A percentile compares a stretch with the other conserved stretches of the same genome.
phyloP scores from a whole-genome alignment of 2,329 filamentous ascomycete genomes.

The Colletotrichum filicis region DNA sequence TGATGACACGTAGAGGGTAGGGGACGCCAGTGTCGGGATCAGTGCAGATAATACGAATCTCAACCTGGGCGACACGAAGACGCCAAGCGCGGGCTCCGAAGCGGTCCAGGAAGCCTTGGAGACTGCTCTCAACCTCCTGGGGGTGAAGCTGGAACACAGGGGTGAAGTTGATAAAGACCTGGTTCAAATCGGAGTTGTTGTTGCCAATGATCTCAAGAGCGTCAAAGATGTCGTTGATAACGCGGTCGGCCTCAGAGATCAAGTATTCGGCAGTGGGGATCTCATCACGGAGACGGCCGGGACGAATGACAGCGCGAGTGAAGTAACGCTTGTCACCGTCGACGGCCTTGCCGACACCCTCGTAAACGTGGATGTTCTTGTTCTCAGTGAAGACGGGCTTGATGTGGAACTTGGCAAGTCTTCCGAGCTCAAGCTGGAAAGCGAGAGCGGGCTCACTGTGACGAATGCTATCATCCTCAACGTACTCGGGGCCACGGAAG shows the following conservation, averaged over 20 bases:
- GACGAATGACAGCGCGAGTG: conserved; percentile 92
- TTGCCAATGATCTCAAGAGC: conserved; percentile 98
- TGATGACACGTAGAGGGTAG: conserved; percentile 93
- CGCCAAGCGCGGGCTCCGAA: conserved; percentile 96
- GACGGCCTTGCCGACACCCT: conserved; percentile 92
- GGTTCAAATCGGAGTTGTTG: conserved; percentile 99
- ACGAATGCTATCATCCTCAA: conserved; percentile 94
- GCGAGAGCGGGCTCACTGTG: conserved; percentile 96
- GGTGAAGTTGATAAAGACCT: conserved; percentile 99
- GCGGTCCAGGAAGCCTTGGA: conserved; percentile 94
- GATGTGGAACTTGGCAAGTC: conserved; percentile 96
- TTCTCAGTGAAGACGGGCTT: conserved; percentile 99
- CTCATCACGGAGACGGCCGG: conserved; percentile 93
- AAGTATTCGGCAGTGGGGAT: conserved; percentile 99
- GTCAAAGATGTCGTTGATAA: conserved; percentile 98
- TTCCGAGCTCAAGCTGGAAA: conserved; percentile 96
- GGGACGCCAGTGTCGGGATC: conserved; percentile 85
- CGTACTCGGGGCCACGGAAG: conserved; percentile 91
- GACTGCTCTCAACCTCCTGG: conserved; percentile 88
- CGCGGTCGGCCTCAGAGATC: conserved; percentile 93
- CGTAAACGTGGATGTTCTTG: conserved; percentile 98
- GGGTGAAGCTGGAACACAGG: conserved; percentile 94
- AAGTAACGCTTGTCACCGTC: conserved; percentile 99
- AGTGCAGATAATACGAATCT: conserved; percentile 98
- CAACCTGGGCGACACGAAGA: conserved; percentile 94